phyloP scores from a whole-genome alignment of 2,329 filamentous ascomycete species.

The Blumeriella jaapii region DNA sequence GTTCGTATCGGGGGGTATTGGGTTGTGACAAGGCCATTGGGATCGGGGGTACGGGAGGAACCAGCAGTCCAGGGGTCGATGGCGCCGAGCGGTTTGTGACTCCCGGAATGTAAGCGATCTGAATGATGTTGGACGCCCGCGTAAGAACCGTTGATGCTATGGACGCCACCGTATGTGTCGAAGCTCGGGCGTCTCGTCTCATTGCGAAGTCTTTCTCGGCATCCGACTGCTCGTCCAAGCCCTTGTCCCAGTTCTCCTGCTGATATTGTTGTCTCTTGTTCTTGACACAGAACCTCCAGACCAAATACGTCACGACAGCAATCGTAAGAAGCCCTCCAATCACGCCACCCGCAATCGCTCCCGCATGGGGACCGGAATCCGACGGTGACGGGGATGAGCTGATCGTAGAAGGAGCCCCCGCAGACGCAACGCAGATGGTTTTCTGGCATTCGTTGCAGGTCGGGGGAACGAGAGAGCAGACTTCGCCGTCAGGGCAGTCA shows the following conservation, averaged over 20 bases:
- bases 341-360: slow-evolving; percentile 85
- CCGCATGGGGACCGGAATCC: slow-evolving; percentile 50
- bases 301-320: slow-evolving; percentile 61
- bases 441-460: slow-evolving; percentile 49
- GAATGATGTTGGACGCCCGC: slow-evolving; percentile 95
- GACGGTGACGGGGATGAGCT: slow-evolving; percentile 26
- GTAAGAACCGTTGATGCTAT: slow-evolving; percentile 94
- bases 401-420: slow-evolving; percentile 16
- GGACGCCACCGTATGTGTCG: slow-evolving; percentile 77
- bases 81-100: slow-evolving; percentile 86
- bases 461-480: slow-evolving; percentile 47
- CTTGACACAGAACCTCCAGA: slow-evolving; percentile 85
- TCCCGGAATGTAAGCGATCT: slow-evolving; percentile 97
- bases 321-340: slow-evolving; percentile 72
- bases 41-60: slow-evolving; percentile 89
- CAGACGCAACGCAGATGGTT: slow-evolving; percentile 40
- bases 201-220: slow-evolving; percentile 42
- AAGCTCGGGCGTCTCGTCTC: slow-evolving; percentile 53
- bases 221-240: slow-evolving; percentile 38
- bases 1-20: slow-evolving; percentile 49
- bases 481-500: slow-evolving; percentile 39
- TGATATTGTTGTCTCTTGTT: slow-evolving; percentile 58
- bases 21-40: slow-evolving; percentile 54
- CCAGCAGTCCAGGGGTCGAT: slow-evolving; percentile 67
- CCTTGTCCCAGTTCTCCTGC: slow-evolving; percentile 43